Evolutionary conservation across 225 moss, liverwort and hornwort species (phyloP).

Genomic region (Pseudoscleropodium purum): DNA sequence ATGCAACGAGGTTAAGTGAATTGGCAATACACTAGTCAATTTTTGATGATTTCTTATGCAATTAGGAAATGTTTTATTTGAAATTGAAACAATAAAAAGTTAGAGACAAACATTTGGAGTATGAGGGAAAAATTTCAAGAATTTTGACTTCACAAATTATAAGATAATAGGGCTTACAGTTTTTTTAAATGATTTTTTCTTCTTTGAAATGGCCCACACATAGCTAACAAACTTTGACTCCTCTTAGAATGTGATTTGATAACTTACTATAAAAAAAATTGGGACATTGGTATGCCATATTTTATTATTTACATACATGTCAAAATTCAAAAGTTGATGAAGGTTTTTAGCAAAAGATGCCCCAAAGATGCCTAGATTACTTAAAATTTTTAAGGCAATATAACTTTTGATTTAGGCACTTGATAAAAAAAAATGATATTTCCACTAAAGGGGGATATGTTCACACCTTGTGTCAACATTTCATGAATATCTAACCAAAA

Average conservation of each 20-base stretch:
- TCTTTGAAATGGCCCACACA: fast-evolving
- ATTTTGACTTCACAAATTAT: neutral
- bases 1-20: no score
- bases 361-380: neutral
- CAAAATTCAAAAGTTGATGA: neutral
- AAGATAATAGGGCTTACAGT: neutral
- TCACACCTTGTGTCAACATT: neutral
- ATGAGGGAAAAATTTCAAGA: neutral
- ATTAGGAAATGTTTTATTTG: neutral
- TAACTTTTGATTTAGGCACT: neutral
- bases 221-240: no score
- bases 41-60: neutral
- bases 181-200: no score
- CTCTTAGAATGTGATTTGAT: no score
- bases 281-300: no score
- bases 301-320: no score
- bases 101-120: no score
- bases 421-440: neutral
- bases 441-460: fast-evolving
- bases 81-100: no score
- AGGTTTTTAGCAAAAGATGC: neutral
- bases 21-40: no score
- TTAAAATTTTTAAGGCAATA: fast-evolving
- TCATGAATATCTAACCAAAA: fast-evolving
- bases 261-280: no score